Base-by-base conservation (phyloP, 352 stramenopile genomes). In the Pythium apleroticum region DNA sequence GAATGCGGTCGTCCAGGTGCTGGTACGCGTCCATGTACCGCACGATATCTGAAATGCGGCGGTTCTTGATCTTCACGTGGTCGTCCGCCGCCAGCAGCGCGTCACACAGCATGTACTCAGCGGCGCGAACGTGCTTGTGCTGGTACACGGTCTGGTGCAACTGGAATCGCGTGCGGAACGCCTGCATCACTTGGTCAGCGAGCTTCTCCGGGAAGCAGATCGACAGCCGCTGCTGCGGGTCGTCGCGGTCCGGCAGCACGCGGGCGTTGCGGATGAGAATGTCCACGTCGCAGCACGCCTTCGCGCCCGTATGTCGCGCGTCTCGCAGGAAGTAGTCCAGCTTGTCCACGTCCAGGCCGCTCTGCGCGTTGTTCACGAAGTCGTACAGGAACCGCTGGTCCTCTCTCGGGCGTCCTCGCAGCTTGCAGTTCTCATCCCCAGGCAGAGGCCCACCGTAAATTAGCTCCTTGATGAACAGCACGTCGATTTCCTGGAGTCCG, bases 251-350 rank as follows among this genome's bases (percentile, higher is more conserved):
- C 12, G 82, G 66, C 9, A 93, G 68, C 25, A 95, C 84, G 37
- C 88, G 73, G 20, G 81, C 83, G 53, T 83, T 91, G 17, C 72
- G 72, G n/a, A 97, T 86, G 15, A 96, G 66, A 54, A 94, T 60
- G 4, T 89, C 73, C 0, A 82, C 81, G 37, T 96, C 84, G 35
- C 86, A 94, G 19, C 75, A 86, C 31, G 84, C 76, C 66, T 91
- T 90, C 2, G 81, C 84, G 4, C 89, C 89, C 0, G 88, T 91
- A 30, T 95, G 79, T 9, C 78, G 66, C 0, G 85, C 83, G 52
- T 97, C 90, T 9, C 90, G 83, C 69, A 94, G 78, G 49, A 96
- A 95, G 54, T 97, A 97, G 61, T 97, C 90, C 2, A 97, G 73
- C 65, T 97, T 97, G 74, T 97, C 90, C 9, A 96, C 88, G 46